Base-by-base conservation (phyloP, 176 grass and related monocot species). In the Elaeis guineensis region DNA sequence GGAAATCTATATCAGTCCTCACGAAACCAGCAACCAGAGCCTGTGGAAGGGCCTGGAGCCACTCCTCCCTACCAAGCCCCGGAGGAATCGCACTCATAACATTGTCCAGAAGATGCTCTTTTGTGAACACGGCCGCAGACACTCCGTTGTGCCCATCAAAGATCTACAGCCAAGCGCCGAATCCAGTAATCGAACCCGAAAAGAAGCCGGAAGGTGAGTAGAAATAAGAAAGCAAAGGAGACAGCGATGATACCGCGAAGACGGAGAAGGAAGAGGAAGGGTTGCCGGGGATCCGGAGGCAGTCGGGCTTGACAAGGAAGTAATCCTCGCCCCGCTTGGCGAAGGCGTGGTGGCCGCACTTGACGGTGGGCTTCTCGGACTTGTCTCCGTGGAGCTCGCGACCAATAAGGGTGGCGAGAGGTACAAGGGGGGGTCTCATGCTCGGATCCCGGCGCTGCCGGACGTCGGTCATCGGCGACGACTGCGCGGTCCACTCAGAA, bases 1-100 rank as follows among this genome's bases (percentile, higher is more conserved):
- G 93, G 73, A 97, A 97, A 78, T 89, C 81, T 18, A 91, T 97
- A 79, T 97, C 87, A 29, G 87, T 88, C 78, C 91, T 97, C 51
- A 97, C 84, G 66, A 97, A 97, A 71, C 93, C 93, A 3, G 93
- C 87, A 17, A 97, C 93, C 29, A 97, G 93, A 17, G 93, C 93
- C 14, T 78, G 73, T 5, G 93, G 93, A 54, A 97, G 81, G 71
- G 68, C 77, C 70, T 89, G 75, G 22, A 97, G 70, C 57, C 57
- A 59, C 57, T 59, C 57, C 4, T 59, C 57, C 24, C 57, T 59
- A 5, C 22, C 23, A 16, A 59, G 21, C 16, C 23, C 57, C 57
- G 2, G 21, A 16, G 57, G 57, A 22, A 59, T 25, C 23, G 57
- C 57, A 25, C 57, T 59, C 57, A 29, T 29, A 16, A 59, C 57